phyloP scores from a whole-genome alignment of 768 basidiomycete genomes.

The Calocybe gangraenosa region DNA sequence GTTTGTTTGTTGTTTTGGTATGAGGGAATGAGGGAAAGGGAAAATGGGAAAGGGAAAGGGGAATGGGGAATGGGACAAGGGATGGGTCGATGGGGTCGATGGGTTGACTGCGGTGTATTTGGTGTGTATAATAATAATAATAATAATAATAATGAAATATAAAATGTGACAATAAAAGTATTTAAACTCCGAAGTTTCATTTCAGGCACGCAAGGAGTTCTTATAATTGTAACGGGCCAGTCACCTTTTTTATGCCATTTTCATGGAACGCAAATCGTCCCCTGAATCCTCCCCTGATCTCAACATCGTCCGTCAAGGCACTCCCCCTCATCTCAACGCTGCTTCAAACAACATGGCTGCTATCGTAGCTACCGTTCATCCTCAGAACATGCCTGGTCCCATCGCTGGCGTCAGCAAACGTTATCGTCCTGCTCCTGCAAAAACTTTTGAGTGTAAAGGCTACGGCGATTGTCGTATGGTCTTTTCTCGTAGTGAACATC shows the following conservation, averaged over 20 bases:
- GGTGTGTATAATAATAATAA: not conserved
- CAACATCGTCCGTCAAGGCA: slow-evolving; percentile 11
- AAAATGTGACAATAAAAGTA: not conserved
- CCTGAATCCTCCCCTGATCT: slow-evolving; percentile 26
- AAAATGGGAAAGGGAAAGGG: not conserved
- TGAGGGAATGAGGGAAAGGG: not conserved
- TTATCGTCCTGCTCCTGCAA: slow-evolving; percentile 81
- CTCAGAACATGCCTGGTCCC: slow-evolving; percentile 20
- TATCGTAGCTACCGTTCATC: slow-evolving; percentile 17
- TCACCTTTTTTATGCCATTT: slow-evolving; percentile 14
- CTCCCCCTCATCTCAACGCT: slow-evolving; percentile 8
- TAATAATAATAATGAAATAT: slow-evolving; percentile 1
- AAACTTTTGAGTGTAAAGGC: slow-evolving; percentile 93
- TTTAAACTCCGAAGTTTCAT: slow-evolving; percentile 16
- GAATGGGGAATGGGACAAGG: not conserved
- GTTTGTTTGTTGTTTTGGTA: slow-evolving; percentile 7
- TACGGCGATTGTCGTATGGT: slow-evolving; percentile 97
- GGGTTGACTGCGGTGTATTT: not conserved
- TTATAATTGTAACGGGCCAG: slow-evolving; percentile 11
- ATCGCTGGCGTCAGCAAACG: slow-evolving; percentile 43
- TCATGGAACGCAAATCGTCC: slow-evolving; percentile 28
- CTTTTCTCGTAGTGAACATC: slow-evolving; percentile 92
- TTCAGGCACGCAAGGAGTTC: slow-evolving; percentile 24
- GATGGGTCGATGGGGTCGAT: not conserved
- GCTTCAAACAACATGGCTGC: slow-evolving; percentile 20